Base-by-base conservation (phyloP, 2,329 filamentous ascomycete genomes). In the Aspergillus brasiliensis region DNA sequence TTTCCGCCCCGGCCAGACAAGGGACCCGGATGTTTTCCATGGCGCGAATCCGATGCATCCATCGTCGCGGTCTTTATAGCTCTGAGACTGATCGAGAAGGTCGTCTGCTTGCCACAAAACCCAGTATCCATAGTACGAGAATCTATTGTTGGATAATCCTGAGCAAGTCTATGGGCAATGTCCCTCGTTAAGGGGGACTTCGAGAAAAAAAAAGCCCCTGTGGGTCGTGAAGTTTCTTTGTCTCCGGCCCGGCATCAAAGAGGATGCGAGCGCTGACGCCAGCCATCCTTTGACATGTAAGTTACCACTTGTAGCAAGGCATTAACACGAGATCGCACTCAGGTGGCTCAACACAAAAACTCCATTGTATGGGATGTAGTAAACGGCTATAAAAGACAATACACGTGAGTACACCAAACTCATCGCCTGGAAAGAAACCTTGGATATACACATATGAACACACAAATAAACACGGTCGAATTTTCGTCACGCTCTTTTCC, bases 381-480 rank as follows among this genome's bases (percentile, higher is more conserved):
- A 67, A 64, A 68, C 62, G 68, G 66, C 66, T 68, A 69, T 65
- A 64, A 65, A 65, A 63, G 65, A 64, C 61, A 67, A 65, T 61
- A 66, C 63, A 69, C 61, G 61, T 68, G 67, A 68, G 70, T 73
- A 69, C 71, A 72, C 70, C 71, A 58, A 69, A 70, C 71, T 73
- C 69, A 72, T 73, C 72, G 72, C 71, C 73, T 68, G 65, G 64
- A 70, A 71, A 67, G 64, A 66, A 71, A 73, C 71, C 71, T 34
- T 75, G 72, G 73, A 73, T 75, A 75, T 75, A 75, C 73, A 75
- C 64, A 67, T 70, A 72, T 73, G 69, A 72, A 68, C 69, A 74
- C 67, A 73, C 55, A 68, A 66, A 66, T 57, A 56, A 62, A 64
- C 59, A 61, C 60, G 51, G 68, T 69, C 63, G 69, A 71, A 66